phyloP scores from a whole-genome alignment of 306 rosid species.

The Pyrus pyrifolia region DNA sequence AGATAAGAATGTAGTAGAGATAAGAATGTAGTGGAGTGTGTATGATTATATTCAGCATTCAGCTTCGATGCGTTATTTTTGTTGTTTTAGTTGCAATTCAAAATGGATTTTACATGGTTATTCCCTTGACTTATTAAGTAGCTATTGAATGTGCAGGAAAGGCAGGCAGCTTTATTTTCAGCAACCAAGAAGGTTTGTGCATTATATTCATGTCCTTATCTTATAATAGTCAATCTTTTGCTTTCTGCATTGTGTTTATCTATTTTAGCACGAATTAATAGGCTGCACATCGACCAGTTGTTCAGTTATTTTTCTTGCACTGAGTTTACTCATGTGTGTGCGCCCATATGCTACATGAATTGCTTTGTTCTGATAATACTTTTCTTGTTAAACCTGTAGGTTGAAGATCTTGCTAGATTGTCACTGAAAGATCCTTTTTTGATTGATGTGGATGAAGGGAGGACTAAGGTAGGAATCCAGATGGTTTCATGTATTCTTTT shows the following conservation, averaged over 20 bases:
- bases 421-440: conserved; percentile 64
- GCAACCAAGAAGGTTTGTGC: conserved; percentile 84
- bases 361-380: background rate
- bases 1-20: background rate
- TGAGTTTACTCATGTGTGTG: background rate
- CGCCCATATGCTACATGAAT: background rate
- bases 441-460: conserved; percentile 80
- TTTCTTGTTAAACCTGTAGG: conserved; percentile 35
- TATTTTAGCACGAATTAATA: background rate
- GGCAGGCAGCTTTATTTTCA: conserved; percentile 92
- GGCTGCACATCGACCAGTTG: background rate
- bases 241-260: background rate
- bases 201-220: background rate
- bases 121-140: conserved; percentile 18
- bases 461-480: conserved; percentile 50
- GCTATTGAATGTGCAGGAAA: conserved; percentile 48
- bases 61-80: background rate
- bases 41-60: background rate
- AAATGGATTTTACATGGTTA: background rate
- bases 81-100: background rate
- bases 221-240: background rate
- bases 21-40: background rate
- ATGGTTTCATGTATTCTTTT: background rate
- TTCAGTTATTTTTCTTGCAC: background rate
- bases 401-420: conserved; percentile 81